A percentile compares a stretch with the other conserved stretches of the same genome.
These are phyloP conservation scores for Gossypium raimondii DNA, from an alignment of 345 rosid genomes.

Conservation along the genomic window DNA sequence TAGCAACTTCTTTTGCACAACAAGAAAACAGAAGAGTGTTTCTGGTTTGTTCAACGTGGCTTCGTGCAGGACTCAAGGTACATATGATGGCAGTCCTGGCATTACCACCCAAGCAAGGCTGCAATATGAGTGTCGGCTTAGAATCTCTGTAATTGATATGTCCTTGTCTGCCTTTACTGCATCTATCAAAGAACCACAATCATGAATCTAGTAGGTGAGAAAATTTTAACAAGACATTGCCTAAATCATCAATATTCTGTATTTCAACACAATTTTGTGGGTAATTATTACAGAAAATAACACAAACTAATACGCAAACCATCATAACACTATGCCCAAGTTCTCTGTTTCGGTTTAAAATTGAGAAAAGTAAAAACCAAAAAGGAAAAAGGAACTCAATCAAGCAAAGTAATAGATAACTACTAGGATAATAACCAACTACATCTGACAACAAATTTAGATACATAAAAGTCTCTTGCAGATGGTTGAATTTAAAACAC, in stretches of 20 bases:
- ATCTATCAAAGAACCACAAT: slow-evolving; percentile 24
- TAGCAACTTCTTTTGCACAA: slow-evolving; percentile 94
- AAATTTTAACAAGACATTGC: not conserved
- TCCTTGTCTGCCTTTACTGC: slow-evolving; percentile 89
- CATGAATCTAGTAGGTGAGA: slow-evolving; percentile 4
- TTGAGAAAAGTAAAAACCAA: not conserved
- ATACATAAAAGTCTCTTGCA: not conserved
- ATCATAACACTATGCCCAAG: not conserved
- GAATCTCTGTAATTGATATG: slow-evolving; percentile 97
- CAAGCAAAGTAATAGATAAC: not conserved
- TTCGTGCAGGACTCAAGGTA: slow-evolving; percentile 93
- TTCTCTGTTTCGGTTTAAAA: not conserved
- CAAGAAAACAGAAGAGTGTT: slow-evolving; percentile 95
- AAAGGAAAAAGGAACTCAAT: slow-evolving; percentile 5
- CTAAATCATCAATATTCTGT: not conserved
- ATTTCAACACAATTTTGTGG: not conserved
- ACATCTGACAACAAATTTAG: not conserved
- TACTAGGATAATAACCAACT: not conserved
- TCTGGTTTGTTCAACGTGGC: slow-evolving; percentile 98
- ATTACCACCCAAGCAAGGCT: slow-evolving; percentile 96
- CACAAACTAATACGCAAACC: not conserved
- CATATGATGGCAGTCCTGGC: slow-evolving; percentile 95
- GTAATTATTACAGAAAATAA: not conserved
- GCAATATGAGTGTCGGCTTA: slow-evolving; percentile 85
- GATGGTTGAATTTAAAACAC: not conserved